phyloP scores from a whole-genome alignment of 352 stramenopile genomes.

The Saprolegnia diclina region DNA sequence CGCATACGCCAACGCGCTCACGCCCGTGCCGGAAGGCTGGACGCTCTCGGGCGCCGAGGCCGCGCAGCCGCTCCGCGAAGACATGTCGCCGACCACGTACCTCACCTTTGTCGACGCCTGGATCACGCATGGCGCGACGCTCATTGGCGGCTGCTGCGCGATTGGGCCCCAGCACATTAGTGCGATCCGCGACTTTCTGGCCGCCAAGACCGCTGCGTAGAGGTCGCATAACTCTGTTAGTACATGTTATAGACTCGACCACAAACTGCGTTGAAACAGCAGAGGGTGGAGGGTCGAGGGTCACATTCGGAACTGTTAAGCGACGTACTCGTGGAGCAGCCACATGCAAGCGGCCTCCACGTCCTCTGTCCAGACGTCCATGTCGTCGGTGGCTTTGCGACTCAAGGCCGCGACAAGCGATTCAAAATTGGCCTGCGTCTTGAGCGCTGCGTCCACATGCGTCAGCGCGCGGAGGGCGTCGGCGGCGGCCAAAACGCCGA shows the following conservation, averaged over 20 bases:
- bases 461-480: constrained; percentile 39
- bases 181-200: constrained; percentile 37
- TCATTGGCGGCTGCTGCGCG: constrained; percentile 89
- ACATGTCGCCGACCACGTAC: constrained; percentile 71
- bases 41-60: constrained; percentile 58
- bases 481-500: constrained; percentile 30
- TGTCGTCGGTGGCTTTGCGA: constrained; percentile 33
- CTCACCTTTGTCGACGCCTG: constrained; percentile 59
- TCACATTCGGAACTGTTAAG: neutral
- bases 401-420: constrained; percentile 39
- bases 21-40: constrained; percentile 68
- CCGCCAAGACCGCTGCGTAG: neutral
- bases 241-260: neutral
- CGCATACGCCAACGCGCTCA: constrained; percentile 87
- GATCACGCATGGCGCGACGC: constrained; percentile 51
- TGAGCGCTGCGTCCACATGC: constrained; percentile 28
- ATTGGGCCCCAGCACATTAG: constrained; percentile 84
- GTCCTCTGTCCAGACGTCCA: constrained; percentile 35
- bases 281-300: neutral
- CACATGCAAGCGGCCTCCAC: constrained; percentile 35
- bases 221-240: no score
- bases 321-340: constrained; percentile 40
- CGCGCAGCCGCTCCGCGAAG: constrained; percentile 75
- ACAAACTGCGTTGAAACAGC: neutral
- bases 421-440: constrained; percentile 36